Evolutionary conservation across 2,329 filamentous ascomycete genomes (phyloP), one percentile per base, ranked within the genome.

Genomic region (Claviceps sp.): DNA sequence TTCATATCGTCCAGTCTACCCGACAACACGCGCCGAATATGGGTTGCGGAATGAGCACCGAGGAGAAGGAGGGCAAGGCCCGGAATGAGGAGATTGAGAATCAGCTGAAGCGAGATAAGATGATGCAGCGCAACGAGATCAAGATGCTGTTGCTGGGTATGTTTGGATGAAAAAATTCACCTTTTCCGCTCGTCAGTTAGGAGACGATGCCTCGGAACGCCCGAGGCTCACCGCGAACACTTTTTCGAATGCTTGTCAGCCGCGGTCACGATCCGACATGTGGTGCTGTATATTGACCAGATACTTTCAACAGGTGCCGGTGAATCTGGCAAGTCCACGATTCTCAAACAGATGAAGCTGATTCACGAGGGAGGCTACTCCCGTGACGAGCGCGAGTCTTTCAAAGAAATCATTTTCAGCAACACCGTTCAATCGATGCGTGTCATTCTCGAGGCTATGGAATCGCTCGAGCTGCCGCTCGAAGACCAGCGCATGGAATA

Each of bases 41-140:
- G 93, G 93, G 93, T 83, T 98, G 93, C 72, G 91, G 91, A 74
- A 95, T 96, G 88, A 97, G 91, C 72, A 95, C 93, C 68, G 93
- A 97, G 78, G 93, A 97, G 76, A 96, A 96, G 85, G 93, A 97
- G 89, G 91, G 93, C 75, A 97, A 96, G 87, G 88, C 89, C 78
- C 85, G 93, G 63, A 97, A 98, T 70, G 93, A 98, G 80, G 91
- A 97, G 82, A 98, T 98, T 67, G 93, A 98, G 75, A 97, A 96
- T 71, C 91, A 97, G 78, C 78, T 97, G 68, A 97, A 96, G 82
- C 82, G 88, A 70, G 93, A 98, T 69, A 94, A 95, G 75, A 87
- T 97, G 87, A 86, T 95, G 78, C 90, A 96, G 76, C 85, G 91
- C 65, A 98, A 98, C 63, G 93, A 98, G 75, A 98, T 98, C 77